Evolutionary conservation across 2,329 filamentous ascomycete genomes (phyloP), one percentile per base, ranked within the genome.

Genomic region (Pezicula radicicola): DNA sequence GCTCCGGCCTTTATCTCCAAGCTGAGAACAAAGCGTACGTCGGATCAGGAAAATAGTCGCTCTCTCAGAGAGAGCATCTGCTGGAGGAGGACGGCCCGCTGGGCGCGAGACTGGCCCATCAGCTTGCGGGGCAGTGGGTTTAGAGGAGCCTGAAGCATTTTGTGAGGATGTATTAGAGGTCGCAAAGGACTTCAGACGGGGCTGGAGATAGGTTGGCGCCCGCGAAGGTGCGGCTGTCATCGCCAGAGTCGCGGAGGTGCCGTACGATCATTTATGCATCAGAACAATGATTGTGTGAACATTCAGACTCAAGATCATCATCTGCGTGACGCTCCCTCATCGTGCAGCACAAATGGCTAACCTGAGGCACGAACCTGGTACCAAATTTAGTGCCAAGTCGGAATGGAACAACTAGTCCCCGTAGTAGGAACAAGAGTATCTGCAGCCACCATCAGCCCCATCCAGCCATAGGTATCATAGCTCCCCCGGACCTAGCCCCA

Each of bases 41-140:
- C 91, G 89, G 70, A 97, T 89, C 59, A 97, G 81, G 55, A 85
- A 80, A 25, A 84, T 73, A 0, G 91, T 96, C n/a, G 88, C 85
- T 65, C 84, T 87, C 66, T 96, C 88, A 36, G 88, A 89, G 55
- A 85, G 77, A 47, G 80, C 77, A 68, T 81, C 81, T 57, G 65
- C 49, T 54, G 69, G 59, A 27, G 67, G 45, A 36, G 65, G 66
- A 52, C 72, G 67, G 54, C 57, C 50, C 61, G 53, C 60, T 55
- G 44, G 58, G 53, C 65, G 63, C 49, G 64, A 41, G 33, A 46
- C 36, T 40, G 58, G 53, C 28, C 53, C 54, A 19, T 55, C 52
- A 12, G 60, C 43, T 46, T 43, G 55, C 15, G 57, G 46, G 12
- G 45, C 48, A 50, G 55, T 56, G 5, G 59, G 45, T 8, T 52